Evolutionary conservation across 257 asterid species (phyloP).

Genomic region (Plectranthus barbatus): DNA sequence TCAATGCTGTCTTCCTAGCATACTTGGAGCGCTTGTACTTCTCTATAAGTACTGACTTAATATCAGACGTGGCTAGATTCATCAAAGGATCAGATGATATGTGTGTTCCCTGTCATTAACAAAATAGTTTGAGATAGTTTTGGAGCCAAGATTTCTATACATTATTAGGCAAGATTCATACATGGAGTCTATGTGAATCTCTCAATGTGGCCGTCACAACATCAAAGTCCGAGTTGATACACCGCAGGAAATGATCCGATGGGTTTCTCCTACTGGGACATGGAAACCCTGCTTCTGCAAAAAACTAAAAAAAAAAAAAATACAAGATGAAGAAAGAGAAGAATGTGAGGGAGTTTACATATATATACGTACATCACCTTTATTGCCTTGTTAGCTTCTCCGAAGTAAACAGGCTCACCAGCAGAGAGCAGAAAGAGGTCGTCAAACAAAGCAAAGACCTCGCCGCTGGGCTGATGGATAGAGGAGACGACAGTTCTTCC

Average conservation of each 20-base stretch:
- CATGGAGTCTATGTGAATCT: slow-evolving; percentile 75
- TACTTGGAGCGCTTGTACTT: slow-evolving; percentile 63
- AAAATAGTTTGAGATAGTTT: neutral
- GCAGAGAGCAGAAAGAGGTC: slow-evolving; percentile 83
- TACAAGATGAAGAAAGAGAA: no score
- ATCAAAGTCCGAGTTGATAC: slow-evolving; percentile 86
- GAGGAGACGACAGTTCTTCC: slow-evolving; percentile 93
- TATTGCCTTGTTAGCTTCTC: slow-evolving; percentile 70
- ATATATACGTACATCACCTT: slow-evolving; percentile 32
- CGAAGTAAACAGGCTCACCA: slow-evolving; percentile 79
- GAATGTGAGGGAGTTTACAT: no score
- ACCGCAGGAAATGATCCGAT: slow-evolving; percentile 89
- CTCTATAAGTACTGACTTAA: slow-evolving; percentile 53
- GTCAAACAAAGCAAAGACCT: slow-evolving; percentile 83
- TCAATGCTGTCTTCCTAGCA: slow-evolving; percentile 35
- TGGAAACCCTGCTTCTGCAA: slow-evolving; percentile 94
- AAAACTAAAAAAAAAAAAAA: slow-evolving; percentile 44
- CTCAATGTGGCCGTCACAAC: slow-evolving; percentile 66
- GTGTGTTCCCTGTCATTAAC: slow-evolving; percentile 40
- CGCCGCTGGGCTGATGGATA: slow-evolving; percentile 94
- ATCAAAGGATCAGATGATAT: slow-evolving; percentile 52
- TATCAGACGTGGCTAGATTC: slow-evolving; percentile 71
- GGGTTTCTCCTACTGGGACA: slow-evolving; percentile 95
- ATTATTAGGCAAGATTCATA: slow-evolving; percentile 24
- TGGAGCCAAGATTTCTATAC: no score